These are phyloP conservation scores for Sporobolomyces pararoseus DNA, from an alignment of 768 basidiomycete genomes.

Conservation along the genomic window DNA sequence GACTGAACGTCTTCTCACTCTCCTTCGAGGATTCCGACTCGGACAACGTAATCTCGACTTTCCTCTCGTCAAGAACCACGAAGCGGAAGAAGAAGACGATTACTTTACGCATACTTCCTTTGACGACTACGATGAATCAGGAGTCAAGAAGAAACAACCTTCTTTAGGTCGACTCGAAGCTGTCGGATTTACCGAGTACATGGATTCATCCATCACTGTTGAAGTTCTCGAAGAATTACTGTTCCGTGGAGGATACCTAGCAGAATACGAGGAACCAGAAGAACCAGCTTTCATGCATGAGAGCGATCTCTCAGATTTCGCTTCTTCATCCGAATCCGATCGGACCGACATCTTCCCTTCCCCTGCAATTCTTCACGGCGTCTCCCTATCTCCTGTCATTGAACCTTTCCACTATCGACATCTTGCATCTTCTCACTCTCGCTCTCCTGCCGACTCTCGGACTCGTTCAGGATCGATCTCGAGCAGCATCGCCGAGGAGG, in stretches of 20 bases:
- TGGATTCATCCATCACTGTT: conserved; percentile 79
- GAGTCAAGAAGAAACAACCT: conserved; percentile 19
- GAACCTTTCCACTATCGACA: conserved; percentile 37
- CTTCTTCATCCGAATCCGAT: conserved; percentile 22
- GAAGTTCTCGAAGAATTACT: conserved; percentile 84
- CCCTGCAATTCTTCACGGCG: not conserved
- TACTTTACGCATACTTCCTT: conserved; percentile 17
- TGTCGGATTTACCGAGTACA: conserved; percentile 97
- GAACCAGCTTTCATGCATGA: conserved; percentile 31
- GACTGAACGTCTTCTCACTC: conserved; percentile 63
- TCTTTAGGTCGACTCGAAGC: conserved; percentile 18
- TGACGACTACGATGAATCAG: conserved; percentile 26
- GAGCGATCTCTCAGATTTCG: conserved; percentile 20
- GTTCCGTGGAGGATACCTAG: conserved; percentile 62
- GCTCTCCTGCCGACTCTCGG: conserved; percentile 22
- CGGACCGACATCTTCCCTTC: conserved; percentile 5
- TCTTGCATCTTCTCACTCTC: conserved; percentile 32
- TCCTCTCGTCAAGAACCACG: conserved; percentile 5
- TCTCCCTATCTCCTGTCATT: conserved; percentile 10
- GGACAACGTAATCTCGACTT: conserved; percentile 12
- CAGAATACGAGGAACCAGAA: conserved; percentile 39
- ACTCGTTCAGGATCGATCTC: conserved; percentile 12
- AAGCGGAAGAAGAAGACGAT: conserved; percentile 46
- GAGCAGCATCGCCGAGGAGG: conserved; percentile 34
- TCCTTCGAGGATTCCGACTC: conserved; percentile 44